Conservation (phyloP, 805 yeast species). For the Candida tallmaniae region DNA sequence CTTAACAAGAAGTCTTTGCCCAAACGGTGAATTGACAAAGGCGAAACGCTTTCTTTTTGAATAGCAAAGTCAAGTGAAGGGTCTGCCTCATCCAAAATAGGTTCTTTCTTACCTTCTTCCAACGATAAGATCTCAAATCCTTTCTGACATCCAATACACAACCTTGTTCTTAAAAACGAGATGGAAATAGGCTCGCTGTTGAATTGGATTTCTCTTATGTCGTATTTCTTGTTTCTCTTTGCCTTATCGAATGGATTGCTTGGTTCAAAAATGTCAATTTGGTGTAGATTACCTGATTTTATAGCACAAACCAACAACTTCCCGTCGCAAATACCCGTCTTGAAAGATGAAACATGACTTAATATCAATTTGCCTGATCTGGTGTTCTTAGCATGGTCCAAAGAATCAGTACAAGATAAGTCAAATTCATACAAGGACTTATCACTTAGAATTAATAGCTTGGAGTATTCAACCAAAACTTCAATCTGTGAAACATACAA, state of each 20-base stretch:
- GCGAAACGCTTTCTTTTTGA: slow-evolving; percentile 71
- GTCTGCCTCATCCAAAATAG: slow-evolving; percentile 95
- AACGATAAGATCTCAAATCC: slow-evolving; percentile 94
- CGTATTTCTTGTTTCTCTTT: slow-evolving; percentile 51
- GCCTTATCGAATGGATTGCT: slow-evolving; percentile 57
- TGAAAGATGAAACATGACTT: slow-evolving; percentile 86
- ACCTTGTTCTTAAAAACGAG: slow-evolving; percentile 79
- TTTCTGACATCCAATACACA: slow-evolving; percentile 93
- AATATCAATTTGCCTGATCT: slow-evolving; percentile 73
- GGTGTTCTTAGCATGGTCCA: slow-evolving; percentile 47
- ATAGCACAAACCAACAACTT: slow-evolving; percentile 86
- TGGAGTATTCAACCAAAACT: slow-evolving; percentile 85
- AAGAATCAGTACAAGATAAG: slow-evolving; percentile 47
- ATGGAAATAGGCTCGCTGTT: slow-evolving; percentile 88
- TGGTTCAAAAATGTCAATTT: slow-evolving; percentile 86
- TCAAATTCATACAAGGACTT: slow-evolving; percentile 76
- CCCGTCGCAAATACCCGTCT: slow-evolving; percentile 90
- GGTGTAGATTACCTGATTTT: slow-evolving; percentile 70
- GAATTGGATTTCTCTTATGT: slow-evolving; percentile 71
- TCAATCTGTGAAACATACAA: slow-evolving; percentile 83
- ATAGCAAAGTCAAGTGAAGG: slow-evolving; percentile 93
- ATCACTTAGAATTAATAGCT: slow-evolving; percentile 76
- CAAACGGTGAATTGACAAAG: slow-evolving; percentile 86
- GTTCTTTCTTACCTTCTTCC: slow-evolving; percentile 79
- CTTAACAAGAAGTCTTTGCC: slow-evolving; percentile 84